phyloP scores from a whole-genome alignment of 192 early-diverging fungal genomes.

The Gryganskiella cystojenkinii region DNA sequence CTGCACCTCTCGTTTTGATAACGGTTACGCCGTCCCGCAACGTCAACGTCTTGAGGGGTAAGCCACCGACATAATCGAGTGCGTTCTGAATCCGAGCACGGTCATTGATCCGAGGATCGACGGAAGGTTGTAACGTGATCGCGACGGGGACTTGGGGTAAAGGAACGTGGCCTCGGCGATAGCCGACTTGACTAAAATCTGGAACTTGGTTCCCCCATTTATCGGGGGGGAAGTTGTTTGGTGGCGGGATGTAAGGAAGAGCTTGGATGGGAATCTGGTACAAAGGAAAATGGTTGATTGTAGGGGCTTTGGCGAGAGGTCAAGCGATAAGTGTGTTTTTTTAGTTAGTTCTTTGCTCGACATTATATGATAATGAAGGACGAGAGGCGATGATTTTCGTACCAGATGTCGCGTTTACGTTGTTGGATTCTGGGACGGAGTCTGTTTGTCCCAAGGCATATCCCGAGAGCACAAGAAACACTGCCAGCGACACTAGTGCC shows the following conservation, averaged over 20 bases:
- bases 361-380: neutral
- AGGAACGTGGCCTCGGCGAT: constrained; percentile 33
- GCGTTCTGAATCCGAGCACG: constrained; percentile 38
- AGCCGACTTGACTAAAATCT: constrained; percentile 50
- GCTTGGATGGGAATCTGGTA: neutral
- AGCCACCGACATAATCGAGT: constrained; percentile 22
- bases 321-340: neutral
- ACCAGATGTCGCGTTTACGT: too few relatives aligned
- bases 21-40: constrained; percentile 26
- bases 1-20: constrained; percentile 19
- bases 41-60: neutral
- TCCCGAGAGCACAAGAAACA: too few relatives aligned
- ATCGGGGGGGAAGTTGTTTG: constrained; percentile 33
- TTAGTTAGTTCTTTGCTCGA: neutral
- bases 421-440: too few relatives aligned
- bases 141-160: constrained; percentile 21
- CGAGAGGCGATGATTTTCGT: neutral
- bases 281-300: too few relatives aligned
- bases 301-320: neutral
- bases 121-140: constrained; percentile 29
- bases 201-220: constrained; percentile 29
- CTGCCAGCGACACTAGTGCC: too few relatives aligned
- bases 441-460: too few relatives aligned
- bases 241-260: constrained; percentile 26
- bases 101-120: constrained; percentile 31